These are phyloP conservation scores for Closterium sp. DNA, from an alignment of 139 green algal species.

Conservation along the genomic window DNA sequence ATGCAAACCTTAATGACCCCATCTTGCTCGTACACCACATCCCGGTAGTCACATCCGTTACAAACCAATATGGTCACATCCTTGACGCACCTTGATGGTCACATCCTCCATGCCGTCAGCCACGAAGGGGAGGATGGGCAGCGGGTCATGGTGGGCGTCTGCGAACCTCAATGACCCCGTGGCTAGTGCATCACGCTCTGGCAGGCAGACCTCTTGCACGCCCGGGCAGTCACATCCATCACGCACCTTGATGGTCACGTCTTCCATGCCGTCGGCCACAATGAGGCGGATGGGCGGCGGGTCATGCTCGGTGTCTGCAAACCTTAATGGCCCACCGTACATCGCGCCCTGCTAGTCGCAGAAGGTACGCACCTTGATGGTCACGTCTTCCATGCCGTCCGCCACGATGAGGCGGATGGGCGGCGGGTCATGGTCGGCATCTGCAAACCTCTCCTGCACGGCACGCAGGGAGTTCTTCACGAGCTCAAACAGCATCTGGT, in stretches of 20 bases:
- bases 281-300: slow-evolving; percentile 85
- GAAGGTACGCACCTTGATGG: slow-evolving; percentile 87
- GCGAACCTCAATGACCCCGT: too few species aligned
- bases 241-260: slow-evolving; percentile 72
- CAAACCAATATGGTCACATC: neutral
- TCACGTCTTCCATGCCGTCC: slow-evolving; percentile 92
- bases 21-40: too few species aligned
- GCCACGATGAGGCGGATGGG: slow-evolving; percentile 89
- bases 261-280: slow-evolving; percentile 90
- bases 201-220: neutral
- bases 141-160: too few species aligned
- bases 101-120: too few species aligned
- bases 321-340: slow-evolving; percentile 51
- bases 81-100: neutral
- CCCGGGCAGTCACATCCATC: neutral
- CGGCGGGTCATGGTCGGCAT: slow-evolving; percentile 73
- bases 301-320: slow-evolving; percentile 71
- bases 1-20: too few species aligned
- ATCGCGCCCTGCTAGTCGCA: neutral
- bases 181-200: neutral
- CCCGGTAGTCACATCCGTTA: too few species aligned
- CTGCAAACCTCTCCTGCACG: slow-evolving; percentile 82
- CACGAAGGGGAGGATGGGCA: too few species aligned
- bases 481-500: slow-evolving; percentile 92
- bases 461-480: slow-evolving; percentile 94